Conservation (phyloP, 495 filamentous ascomycete species). For the Oleoguttula mirabilis region DNA sequence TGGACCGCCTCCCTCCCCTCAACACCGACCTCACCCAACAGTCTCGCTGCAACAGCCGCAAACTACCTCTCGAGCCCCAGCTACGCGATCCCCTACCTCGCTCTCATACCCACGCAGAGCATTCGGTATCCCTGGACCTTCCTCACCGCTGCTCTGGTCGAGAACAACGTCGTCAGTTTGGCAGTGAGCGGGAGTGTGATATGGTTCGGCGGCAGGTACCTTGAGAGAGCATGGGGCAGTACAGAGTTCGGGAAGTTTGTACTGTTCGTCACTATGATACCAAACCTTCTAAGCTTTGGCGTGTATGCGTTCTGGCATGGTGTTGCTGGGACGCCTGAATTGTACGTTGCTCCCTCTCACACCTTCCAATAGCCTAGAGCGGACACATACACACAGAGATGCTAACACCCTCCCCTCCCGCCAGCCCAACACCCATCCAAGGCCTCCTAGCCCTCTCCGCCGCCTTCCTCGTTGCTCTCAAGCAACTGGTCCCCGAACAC, state of each 20-base stretch:
- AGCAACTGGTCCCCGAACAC: slow-evolving; percentile 94
- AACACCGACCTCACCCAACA: slow-evolving; percentile 9
- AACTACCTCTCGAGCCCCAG: slow-evolving; percentile 28
- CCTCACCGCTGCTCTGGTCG: slow-evolving; percentile 72
- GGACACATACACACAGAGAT: too few relatives aligned
- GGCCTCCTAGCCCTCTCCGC: slow-evolving; percentile 83
- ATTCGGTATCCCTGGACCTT: slow-evolving; percentile 90
- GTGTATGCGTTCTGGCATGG: slow-evolving; percentile 43
- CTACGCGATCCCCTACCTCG: slow-evolving; percentile 71
- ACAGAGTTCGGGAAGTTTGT: slow-evolving; percentile 87
- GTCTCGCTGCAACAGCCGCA: slow-evolving; percentile 29
- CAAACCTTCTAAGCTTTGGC: slow-evolving; percentile 63
- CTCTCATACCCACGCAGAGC: slow-evolving; percentile 69
- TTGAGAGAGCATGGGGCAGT: slow-evolving; percentile 94
- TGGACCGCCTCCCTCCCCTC: slow-evolving; percentile 30
- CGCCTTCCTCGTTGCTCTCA: slow-evolving; percentile 93
- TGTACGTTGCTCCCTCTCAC: too few relatives aligned
- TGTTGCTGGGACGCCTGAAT: slow-evolving; percentile 12
- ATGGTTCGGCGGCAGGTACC: slow-evolving; percentile 87
- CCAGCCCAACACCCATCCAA: slow-evolving; percentile 64
- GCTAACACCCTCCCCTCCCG: slow-evolving; percentile 24
- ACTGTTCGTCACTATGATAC: slow-evolving; percentile 59
- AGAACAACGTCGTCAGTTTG: slow-evolving; percentile 85
- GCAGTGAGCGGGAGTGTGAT: slow-evolving; percentile 66
- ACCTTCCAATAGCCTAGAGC: too few relatives aligned